Percentiles rank a stretch among this genome's conserved stretches.
Evolutionary conservation across 441 rosid genomes (phyloP).

Genomic region (Macaranga tanarius): DNA sequence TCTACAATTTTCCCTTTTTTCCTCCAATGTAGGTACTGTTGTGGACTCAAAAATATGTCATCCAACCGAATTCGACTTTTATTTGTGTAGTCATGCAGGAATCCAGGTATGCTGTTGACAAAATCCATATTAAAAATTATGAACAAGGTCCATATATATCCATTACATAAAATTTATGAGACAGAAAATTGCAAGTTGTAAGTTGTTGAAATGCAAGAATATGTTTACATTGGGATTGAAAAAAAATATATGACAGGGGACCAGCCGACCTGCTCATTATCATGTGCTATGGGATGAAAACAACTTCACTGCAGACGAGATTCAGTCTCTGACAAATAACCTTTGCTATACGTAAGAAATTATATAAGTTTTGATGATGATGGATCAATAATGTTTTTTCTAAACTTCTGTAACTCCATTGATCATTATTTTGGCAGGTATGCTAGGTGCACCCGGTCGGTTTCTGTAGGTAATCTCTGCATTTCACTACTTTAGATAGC

Average conservation of each 20-base stretch:
- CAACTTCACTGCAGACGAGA: slow-evolving; percentile 13
- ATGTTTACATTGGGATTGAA: not conserved
- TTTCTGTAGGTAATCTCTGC: slow-evolving; percentile 5
- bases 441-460: slow-evolving; percentile 10
- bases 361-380: not conserved
- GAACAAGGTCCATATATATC: not conserved
- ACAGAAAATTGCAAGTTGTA: not conserved
- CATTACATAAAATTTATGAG: not conserved
- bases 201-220: not conserved
- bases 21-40: slow-evolving; percentile 7
- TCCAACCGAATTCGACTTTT: slow-evolving; percentile 15
- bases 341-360: slow-evolving; percentile 17
- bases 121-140: too few relatives aligned
- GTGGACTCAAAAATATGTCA: slow-evolving; percentile 18
- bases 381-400: not conserved
- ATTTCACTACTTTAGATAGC: too few relatives aligned
- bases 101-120: slow-evolving; percentile 12
- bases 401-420: not conserved
- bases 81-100: slow-evolving; percentile 17
- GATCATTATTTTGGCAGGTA: slow-evolving; percentile 16
- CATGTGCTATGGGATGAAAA: slow-evolving; percentile 21
- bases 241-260: slow-evolving; percentile 4
- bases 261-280: slow-evolving; percentile 17
- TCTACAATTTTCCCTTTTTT: not conserved
- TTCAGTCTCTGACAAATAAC: slow-evolving; percentile 16